phyloP scores from a whole-genome alignment of 345 rosid species.

The Conringia planisiliqua region DNA sequence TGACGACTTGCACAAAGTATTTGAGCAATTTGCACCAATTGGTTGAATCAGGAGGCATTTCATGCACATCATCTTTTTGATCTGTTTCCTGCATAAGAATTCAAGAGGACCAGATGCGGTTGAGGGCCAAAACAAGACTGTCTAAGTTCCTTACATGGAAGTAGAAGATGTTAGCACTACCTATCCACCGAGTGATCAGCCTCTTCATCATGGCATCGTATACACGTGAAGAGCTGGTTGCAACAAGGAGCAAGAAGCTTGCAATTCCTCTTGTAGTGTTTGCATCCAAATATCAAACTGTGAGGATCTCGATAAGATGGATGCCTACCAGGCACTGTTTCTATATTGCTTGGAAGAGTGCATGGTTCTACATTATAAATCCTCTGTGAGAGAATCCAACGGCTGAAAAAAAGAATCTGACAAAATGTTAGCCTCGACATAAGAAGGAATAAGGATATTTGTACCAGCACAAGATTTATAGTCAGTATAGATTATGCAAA shows the following conservation, averaged over 20 bases:
- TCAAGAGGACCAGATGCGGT: neutral
- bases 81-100: constrained; percentile 51
- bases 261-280: constrained; percentile 79
- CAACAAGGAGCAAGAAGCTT: constrained; percentile 79
- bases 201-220: constrained; percentile 81
- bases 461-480: no score
- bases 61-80: constrained; percentile 91
- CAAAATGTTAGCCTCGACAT: neutral
- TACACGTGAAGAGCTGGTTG: constrained; percentile 63
- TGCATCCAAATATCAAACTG: constrained; percentile 60
- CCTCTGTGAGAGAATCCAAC: constrained; percentile 75
- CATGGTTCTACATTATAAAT: constrained; percentile 21
- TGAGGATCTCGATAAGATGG: constrained; percentile 69
- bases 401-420: constrained; percentile 41
- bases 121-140: neutral
- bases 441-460: no score
- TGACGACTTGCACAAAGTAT: constrained; percentile 53
- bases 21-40: constrained; percentile 55
- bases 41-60: constrained; percentile 65
- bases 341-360: constrained; percentile 40
- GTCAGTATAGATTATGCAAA: no score
- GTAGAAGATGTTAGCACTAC: constrained; percentile 33
- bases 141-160: neutral
- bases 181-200: constrained; percentile 80
- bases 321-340: constrained; percentile 47